Conservation (phyloP, 192 early-diverging fungal species). For the Gonapodya prolifera region DNA sequence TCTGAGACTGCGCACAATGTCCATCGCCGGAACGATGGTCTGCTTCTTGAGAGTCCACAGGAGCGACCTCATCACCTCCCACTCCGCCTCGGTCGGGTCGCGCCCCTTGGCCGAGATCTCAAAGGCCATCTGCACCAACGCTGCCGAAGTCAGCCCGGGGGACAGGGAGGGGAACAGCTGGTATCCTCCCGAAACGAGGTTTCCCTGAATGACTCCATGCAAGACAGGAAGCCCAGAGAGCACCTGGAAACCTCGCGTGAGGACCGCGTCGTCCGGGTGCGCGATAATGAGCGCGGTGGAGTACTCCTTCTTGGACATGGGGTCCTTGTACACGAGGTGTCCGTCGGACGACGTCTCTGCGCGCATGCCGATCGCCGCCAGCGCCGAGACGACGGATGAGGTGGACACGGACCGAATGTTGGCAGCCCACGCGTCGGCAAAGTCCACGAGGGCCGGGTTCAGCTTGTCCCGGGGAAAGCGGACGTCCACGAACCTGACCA, state of each 20-base stretch:
- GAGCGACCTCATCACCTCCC: slow-evolving; percentile 12
- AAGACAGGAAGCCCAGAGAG: slow-evolving; percentile 11
- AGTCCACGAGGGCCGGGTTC: slow-evolving; percentile 5
- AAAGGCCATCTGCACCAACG: slow-evolving; percentile 6
- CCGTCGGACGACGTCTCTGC: not conserved
- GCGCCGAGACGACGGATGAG: slow-evolving; percentile 8
- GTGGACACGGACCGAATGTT: slow-evolving; percentile 7
- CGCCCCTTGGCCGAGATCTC: not conserved
- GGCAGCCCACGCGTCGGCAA: slow-evolving; percentile 15
- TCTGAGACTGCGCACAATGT: slow-evolving; percentile 1
- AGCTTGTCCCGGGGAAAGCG: slow-evolving; percentile 9
- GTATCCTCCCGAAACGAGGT: slow-evolving; percentile 16
- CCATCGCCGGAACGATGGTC: not conserved
- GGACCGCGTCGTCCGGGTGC: slow-evolving; percentile 15
- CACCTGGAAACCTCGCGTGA: slow-evolving; percentile 9
- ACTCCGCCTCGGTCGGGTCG: slow-evolving; percentile 3
- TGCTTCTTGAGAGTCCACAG: slow-evolving; percentile 9
- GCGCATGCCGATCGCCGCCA: slow-evolving; percentile 9
- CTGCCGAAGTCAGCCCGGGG: slow-evolving; percentile 9
- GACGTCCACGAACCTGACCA: slow-evolving; percentile 13
- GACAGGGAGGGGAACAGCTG: slow-evolving; percentile 13
- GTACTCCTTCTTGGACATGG: slow-evolving; percentile 10
- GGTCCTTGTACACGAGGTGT: slow-evolving; percentile 6
- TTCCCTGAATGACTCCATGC: slow-evolving; percentile 15
- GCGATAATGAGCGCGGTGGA: slow-evolving; percentile 15